Conservation (phyloP, 805 yeast genomes). For the Torulaspora indica region DNA sequence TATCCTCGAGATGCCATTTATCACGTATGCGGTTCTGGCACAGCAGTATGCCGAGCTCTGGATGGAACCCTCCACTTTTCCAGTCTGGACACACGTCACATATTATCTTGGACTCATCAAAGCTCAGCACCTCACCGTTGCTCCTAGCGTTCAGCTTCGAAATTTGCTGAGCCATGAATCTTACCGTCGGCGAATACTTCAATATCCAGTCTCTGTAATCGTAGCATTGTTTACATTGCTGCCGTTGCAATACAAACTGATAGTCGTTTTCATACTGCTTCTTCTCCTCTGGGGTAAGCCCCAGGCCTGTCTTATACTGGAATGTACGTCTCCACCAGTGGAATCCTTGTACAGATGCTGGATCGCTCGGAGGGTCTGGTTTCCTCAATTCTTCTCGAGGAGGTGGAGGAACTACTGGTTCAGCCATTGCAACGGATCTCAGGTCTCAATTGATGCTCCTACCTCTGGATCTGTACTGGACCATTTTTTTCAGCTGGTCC, state of each 20-base stretch:
- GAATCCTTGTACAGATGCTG: slow-evolving; percentile 43
- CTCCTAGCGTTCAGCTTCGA: slow-evolving; percentile 44
- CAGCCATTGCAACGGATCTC: slow-evolving; percentile 3
- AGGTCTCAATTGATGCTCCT: background rate
- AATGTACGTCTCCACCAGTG: slow-evolving; percentile 80
- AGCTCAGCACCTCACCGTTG: slow-evolving; percentile 14
- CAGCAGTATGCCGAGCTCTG: slow-evolving; percentile 76
- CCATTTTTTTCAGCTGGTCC: background rate
- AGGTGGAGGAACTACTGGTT: slow-evolving; percentile 11
- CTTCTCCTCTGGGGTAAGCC: slow-evolving; percentile 49
- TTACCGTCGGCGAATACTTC: slow-evolving; percentile 74
- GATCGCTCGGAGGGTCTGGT: slow-evolving; percentile 20
- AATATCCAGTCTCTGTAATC: slow-evolving; percentile 78
- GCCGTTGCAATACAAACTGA: slow-evolving; percentile 40
- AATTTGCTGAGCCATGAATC: slow-evolving; percentile 82
- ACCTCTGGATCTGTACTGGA: background rate
- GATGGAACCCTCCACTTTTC: slow-evolving; percentile 90
- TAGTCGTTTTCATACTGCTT: slow-evolving; percentile 54
- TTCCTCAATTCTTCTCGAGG: slow-evolving; percentile 18
- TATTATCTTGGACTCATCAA: slow-evolving; percentile 40
- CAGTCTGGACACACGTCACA: slow-evolving; percentile 83
- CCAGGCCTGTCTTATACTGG: slow-evolving; percentile 66
- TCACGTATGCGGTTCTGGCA: slow-evolving; percentile 78
- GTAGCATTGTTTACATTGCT: slow-evolving; percentile 65
- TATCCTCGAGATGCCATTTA: slow-evolving; percentile 83